Percentiles rank a stretch among this genome's conserved stretches.
phyloP scores from a whole-genome alignment of 2,329 filamentous ascomycete species.

The Diaporthe eres region DNA sequence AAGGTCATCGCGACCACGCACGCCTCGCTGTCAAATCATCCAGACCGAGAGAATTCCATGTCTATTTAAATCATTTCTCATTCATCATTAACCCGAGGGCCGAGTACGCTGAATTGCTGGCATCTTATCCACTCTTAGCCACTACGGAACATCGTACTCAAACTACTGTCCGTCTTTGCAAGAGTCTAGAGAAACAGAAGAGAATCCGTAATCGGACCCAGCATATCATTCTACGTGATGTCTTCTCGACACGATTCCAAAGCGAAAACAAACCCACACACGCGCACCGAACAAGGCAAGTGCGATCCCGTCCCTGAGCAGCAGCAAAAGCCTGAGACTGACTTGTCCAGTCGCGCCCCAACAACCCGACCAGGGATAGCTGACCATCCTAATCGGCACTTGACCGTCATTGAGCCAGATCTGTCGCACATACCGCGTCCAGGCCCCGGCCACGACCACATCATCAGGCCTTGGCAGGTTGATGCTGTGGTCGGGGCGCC shows the following conservation, averaged over 20 bases:
- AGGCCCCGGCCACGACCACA: background rate
- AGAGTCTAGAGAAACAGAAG: background rate
- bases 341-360: background rate
- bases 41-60: background rate
- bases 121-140: fast-evolving
- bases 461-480: background rate
- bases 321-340: background rate
- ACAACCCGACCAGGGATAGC: background rate
- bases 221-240: background rate
- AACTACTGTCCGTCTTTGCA: background rate
- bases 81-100: background rate
- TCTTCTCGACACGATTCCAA: background rate
- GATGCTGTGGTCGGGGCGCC: background rate
- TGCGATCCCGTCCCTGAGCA: background rate
- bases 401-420: background rate
- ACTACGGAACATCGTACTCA: background rate
- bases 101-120: background rate
- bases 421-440: background rate
- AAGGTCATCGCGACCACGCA: background rate
- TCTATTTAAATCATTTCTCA: too few relatives aligned
- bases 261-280: background rate
- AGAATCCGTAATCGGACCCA: background rate
- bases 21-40: background rate
- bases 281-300: background rate
- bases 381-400: background rate